These are phyloP conservation scores for Fragilaria crotonensis DNA, from an alignment of 108 stramenopile species.

Conservation along the genomic window DNA sequence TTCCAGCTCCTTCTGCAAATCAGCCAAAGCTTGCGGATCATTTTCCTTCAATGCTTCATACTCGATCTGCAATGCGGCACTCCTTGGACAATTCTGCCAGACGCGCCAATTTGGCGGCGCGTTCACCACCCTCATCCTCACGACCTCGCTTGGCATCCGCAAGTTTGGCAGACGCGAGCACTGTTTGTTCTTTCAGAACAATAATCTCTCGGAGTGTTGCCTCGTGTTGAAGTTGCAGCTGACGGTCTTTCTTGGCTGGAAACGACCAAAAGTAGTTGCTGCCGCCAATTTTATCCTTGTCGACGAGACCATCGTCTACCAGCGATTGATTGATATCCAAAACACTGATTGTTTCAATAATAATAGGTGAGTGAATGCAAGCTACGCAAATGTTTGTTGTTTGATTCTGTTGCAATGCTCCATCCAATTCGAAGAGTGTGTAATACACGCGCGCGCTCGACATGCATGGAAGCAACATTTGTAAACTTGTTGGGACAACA, in stretches of 20 bases:
- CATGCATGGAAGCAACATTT: no score
- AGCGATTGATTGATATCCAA: slow-evolving; percentile 64
- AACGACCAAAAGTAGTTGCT: slow-evolving; percentile 90
- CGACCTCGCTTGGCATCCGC: slow-evolving; percentile 82
- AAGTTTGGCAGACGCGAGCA: slow-evolving; percentile 50
- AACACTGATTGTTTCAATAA: no score
- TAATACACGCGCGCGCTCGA: no score
- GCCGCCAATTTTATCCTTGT: slow-evolving; percentile 87
- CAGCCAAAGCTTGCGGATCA: slow-evolving; percentile 81
- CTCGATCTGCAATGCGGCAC: slow-evolving; percentile 30
- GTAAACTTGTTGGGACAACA: no score
- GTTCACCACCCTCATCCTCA: slow-evolving; percentile 29
- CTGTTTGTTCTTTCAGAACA: slow-evolving; percentile 21
- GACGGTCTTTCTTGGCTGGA: slow-evolving; percentile 77
- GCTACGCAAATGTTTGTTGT: no score
- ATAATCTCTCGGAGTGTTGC: slow-evolving; percentile 43
- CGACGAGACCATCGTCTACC: slow-evolving; percentile 81
- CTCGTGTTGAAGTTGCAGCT: slow-evolving; percentile 51
- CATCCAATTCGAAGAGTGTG: no score
- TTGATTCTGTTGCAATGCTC: no score
- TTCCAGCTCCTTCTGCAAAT: slow-evolving; percentile 62
- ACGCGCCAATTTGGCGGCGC: slow-evolving; percentile 59
- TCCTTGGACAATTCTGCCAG: slow-evolving; percentile 36
- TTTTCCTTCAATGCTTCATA: slow-evolving; percentile 71
- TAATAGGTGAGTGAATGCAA: no score